Percentiles rank a stretch among this genome's conserved stretches.
phyloP scores from a whole-genome alignment of 2,329 filamentous ascomycete genomes.

The Diatrype stigma region DNA sequence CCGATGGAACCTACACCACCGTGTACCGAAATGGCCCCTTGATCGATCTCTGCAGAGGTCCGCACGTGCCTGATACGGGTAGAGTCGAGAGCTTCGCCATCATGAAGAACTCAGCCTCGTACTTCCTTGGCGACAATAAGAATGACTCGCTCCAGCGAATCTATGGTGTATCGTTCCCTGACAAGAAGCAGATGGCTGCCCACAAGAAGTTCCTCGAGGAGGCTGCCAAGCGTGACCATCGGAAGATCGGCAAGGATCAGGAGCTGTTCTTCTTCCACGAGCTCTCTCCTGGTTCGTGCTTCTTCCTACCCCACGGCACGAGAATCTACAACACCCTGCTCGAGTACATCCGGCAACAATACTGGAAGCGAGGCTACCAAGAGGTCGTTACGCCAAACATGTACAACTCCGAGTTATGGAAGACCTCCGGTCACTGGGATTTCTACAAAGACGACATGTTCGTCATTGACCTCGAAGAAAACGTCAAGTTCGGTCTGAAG shows the following conservation, averaged over 20 bases:
- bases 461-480: slow-evolving; percentile 52
- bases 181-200: slow-evolving; percentile 91
- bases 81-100: slow-evolving; percentile 94
- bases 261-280: slow-evolving; percentile 98
- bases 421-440: slow-evolving; percentile 90
- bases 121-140: slow-evolving; percentile 89
- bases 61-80: slow-evolving; percentile 89
- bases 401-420: slow-evolving; percentile 92
- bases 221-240: slow-evolving; percentile 94
- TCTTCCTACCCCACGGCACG: slow-evolving; percentile 89
- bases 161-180: slow-evolving; percentile 90
- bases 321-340: slow-evolving; percentile 90
- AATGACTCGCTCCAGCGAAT: slow-evolving; percentile 97
- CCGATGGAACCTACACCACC: slow-evolving; percentile 84
- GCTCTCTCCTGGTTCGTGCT: slow-evolving; percentile 85
- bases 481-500: slow-evolving; percentile 76
- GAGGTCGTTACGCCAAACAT: slow-evolving; percentile 97
- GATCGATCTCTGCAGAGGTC: slow-evolving; percentile 92
- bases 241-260: slow-evolving; percentile 90
- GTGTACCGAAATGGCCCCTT: slow-evolving; percentile 92
- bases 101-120: slow-evolving; percentile 72
- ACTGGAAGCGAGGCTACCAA: slow-evolving; percentile 88
- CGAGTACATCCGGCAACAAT: slow-evolving; percentile 77
- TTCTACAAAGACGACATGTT: slow-evolving; percentile 97
- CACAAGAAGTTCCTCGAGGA: slow-evolving; percentile 95